These are phyloP conservation scores for Baudoinia panamericana DNA, from an alignment of 495 filamentous ascomycete species.

Conservation along the genomic window DNA sequence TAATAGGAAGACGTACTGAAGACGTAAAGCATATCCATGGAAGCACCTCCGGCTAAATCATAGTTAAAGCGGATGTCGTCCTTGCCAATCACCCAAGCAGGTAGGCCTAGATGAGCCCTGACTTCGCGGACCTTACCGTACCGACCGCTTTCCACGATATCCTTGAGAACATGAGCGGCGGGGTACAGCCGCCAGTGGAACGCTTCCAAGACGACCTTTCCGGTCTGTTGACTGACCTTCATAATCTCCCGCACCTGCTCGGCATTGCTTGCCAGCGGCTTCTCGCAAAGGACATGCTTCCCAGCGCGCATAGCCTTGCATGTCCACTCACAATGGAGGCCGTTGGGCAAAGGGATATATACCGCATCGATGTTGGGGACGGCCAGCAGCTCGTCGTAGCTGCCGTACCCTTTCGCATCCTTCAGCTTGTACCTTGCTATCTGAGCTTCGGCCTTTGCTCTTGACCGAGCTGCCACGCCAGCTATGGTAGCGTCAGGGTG, in stretches of 20 bases:
- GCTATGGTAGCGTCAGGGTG: conserved; percentile 48
- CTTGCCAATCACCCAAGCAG: conserved; percentile 15
- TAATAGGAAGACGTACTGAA: conserved; percentile 33
- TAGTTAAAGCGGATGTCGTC: conserved; percentile 47
- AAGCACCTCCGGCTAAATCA: conserved; percentile 41
- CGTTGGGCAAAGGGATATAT: conserved; percentile 41
- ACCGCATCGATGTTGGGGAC: conserved; percentile 40
- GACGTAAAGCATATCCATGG: conserved; percentile 47
- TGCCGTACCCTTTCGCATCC: conserved; percentile 31
- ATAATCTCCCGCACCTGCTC: conserved; percentile 21
- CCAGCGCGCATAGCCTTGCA: conserved; percentile 37
- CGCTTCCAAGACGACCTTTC: conserved; percentile 45
- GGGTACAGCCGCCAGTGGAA: conserved; percentile 36
- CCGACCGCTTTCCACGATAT: conserved; percentile 25
- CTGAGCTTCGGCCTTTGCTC: conserved; percentile 38
- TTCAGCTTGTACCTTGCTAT: conserved; percentile 47
- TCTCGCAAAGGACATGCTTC: conserved; percentile 49
- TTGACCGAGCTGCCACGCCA: conserved; percentile 47
- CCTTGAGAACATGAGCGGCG: conserved; percentile 28
- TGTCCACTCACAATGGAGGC: conserved; percentile 44
- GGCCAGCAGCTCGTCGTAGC: conserved; percentile 38
- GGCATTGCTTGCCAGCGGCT: conserved; percentile 40
- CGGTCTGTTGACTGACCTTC: conserved; percentile 4
- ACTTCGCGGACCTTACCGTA: conserved; percentile 26
- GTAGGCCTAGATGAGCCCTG: conserved; percentile 18